Evolutionary conservation across 75 land plant species (phyloP), one percentile per base, ranked within the genome.

Genomic region (Selaginella moellendorffii): DNA sequence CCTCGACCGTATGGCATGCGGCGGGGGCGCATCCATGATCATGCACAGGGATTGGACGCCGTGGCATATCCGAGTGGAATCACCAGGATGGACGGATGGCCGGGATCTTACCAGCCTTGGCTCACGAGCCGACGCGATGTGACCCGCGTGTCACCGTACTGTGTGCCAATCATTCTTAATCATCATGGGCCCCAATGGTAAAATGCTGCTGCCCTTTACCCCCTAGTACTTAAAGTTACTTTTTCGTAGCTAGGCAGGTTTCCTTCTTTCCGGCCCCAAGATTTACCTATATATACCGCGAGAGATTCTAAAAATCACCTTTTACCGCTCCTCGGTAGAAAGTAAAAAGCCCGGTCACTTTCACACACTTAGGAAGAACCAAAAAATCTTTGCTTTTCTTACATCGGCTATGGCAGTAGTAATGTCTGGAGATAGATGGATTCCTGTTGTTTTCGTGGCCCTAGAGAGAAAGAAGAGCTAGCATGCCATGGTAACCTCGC

Each of bases 101-200:
- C n/a, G n/a, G n/a, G n/a, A n/a, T 36, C 14, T 14, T 36, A 5
- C 46, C 14, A 5, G 14, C 14, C 10, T 36, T 36, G 46, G 46
- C 46, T 36, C 46, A 36, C 46, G 46, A 36, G 46, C 46, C 46
- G 46, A 36, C 46, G 46, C 10, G 46, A 36, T 36, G 46, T 36
- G 46, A 36, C 46, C 46, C 46, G 46, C 46, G 46, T 36, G 46
- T 36, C 14, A 36, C 46, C 46, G 46, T 36, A 36, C 46, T 5
- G 14, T 14, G 14, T 5, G 14, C 46, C 46, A 36, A 36, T 36
- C 46, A 36, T 36, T 36, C 46, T 14, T 5, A 5, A 36, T 36
- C 5, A 36, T 36, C 10, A 36, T 5, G 10, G 5, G 5, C 46
- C 46, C 14, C 46, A 36, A 36, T 5, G 46, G 14, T 36, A 36